Percentiles rank a stretch among this genome's conserved stretches.
phyloP scores from a whole-genome alignment of 2,329 filamentous ascomycete genomes.

The Byssoonygena ceratinophila region DNA sequence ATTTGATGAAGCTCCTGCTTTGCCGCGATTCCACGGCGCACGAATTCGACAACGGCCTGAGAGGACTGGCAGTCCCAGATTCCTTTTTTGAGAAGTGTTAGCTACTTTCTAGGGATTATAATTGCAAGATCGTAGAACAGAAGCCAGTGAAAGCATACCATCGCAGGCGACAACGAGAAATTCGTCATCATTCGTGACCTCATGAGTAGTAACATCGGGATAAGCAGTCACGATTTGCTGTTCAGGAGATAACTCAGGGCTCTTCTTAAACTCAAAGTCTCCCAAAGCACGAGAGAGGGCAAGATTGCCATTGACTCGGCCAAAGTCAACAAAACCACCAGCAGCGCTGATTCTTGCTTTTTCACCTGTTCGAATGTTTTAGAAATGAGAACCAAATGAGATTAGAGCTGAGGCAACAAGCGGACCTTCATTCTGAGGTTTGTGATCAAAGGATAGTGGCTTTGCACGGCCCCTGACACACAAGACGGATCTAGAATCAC shows the following conservation, averaged over 20 bases:
- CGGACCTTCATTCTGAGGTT: constrained; percentile 91
- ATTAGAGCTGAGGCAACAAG: neutral
- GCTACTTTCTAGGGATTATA: constrained; percentile 12
- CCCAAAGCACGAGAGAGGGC: constrained; percentile 94
- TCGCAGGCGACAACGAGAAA: constrained; percentile 90
- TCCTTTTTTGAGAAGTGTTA: constrained; percentile 45
- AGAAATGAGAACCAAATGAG: neutral
- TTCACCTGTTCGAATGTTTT: constrained; percentile 54
- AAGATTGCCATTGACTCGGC: constrained; percentile 94
- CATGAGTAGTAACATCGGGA: constrained; percentile 85
- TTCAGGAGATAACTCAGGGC: constrained; percentile 89
- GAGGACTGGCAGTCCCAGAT: constrained; percentile 99
- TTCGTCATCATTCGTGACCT: constrained; percentile 85
- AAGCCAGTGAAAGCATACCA: constrained; percentile 47
- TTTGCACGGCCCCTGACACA: constrained; percentile 96
- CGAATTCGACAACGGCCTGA: constrained; percentile 93
- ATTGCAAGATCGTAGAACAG: constrained; percentile 8
- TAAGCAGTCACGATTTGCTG: constrained; percentile 97
- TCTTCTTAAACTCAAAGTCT: constrained; percentile 99
- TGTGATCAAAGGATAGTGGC: constrained; percentile 97
- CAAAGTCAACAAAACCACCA: constrained; percentile 96
- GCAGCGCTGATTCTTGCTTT: constrained; percentile 93
- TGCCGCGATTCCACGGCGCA: constrained; percentile 86
- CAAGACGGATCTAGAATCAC: constrained; percentile 87
- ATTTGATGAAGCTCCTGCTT: constrained; percentile 92